Evolutionary conservation across 164 flowering plant genomes (phyloP).

Genomic region (Nymphaea colorata): DNA sequence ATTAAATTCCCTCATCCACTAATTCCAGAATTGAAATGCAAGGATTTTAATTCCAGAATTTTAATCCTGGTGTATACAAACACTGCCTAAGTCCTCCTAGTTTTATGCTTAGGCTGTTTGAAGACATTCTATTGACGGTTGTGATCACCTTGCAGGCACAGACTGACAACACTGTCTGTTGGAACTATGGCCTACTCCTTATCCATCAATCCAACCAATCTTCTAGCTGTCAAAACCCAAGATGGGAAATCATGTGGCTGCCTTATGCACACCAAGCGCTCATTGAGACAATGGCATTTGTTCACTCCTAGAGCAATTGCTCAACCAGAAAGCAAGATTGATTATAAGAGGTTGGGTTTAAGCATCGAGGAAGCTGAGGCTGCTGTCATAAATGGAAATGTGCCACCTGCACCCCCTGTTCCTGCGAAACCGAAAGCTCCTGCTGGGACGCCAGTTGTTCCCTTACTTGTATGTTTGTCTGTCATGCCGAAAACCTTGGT

Average conservation of each 20-base stretch:
- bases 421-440: slow-evolving; percentile 60
- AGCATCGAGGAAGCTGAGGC: slow-evolving; percentile 78
- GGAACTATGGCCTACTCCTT: background rate
- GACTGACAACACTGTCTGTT: background rate
- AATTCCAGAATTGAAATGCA: too few relatives aligned
- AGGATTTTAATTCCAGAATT: too few relatives aligned
- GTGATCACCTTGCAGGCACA: background rate
- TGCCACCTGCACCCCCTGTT: slow-evolving; percentile 68
- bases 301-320: slow-evolving; percentile 36
- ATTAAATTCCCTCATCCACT: too few relatives aligned
- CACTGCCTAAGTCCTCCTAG: too few relatives aligned
- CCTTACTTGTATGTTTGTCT: slow-evolving; percentile 38
- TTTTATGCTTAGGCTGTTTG: too few relatives aligned
- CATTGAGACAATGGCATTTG: slow-evolving; percentile 7
- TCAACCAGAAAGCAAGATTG: slow-evolving; percentile 10
- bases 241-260: background rate
- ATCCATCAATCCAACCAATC: slow-evolving; percentile 1
- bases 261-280: background rate
- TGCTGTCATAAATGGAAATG: slow-evolving; percentile 75
- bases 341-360: slow-evolving; percentile 27
- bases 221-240: slow-evolving; percentile 8
- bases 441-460: slow-evolving; percentile 65
- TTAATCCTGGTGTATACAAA: too few relatives aligned
- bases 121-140: too few relatives aligned
- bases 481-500: background rate